Evolutionary conservation across 805 yeast genomes (phyloP).

Genomic region (Cyberlindnera mrakii): DNA sequence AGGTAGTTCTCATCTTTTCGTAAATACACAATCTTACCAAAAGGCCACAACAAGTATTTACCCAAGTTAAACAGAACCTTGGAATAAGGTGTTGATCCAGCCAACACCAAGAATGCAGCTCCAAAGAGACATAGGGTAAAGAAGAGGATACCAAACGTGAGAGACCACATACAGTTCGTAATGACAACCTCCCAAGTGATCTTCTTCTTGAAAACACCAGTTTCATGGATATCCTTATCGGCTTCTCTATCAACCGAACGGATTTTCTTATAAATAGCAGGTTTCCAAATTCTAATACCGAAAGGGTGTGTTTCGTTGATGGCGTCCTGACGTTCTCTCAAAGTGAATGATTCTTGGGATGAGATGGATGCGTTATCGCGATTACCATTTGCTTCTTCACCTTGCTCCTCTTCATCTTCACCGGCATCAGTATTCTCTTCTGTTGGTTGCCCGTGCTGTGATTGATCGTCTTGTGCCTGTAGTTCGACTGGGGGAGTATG

Average conservation of each 20-base stretch:
- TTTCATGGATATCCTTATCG: slow-evolving; percentile 87
- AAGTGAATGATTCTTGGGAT: slow-evolving; percentile 77
- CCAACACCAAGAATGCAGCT: slow-evolving; percentile 39
- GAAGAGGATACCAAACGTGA: slow-evolving; percentile 64
- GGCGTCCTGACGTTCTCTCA: slow-evolving; percentile 91
- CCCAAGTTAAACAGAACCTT: slow-evolving; percentile 56
- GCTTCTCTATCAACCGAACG: slow-evolving; percentile 91
- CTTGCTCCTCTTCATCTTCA: slow-evolving; percentile 5
- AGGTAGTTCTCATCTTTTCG: slow-evolving; percentile 74
- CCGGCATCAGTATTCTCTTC: background rate
- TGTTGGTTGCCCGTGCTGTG: background rate
- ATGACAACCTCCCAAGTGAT: slow-evolving; percentile 58
- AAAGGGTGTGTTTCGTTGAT: slow-evolving; percentile 96
- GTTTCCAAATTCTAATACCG: slow-evolving; percentile 98
- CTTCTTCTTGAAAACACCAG: slow-evolving; percentile 31
- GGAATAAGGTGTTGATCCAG: slow-evolving; percentile 53
- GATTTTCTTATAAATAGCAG: slow-evolving; percentile 87
- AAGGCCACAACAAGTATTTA: slow-evolving; percentile 72
- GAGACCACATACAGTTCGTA: slow-evolving; percentile 69
- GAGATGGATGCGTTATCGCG: slow-evolving; percentile 34
- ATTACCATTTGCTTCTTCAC: slow-evolving; percentile 2
- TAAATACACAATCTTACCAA: slow-evolving; percentile 82
- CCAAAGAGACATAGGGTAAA: slow-evolving; percentile 43
- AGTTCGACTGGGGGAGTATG: slow-evolving; percentile 8
- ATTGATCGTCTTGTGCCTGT: slow-evolving; percentile 2